Evolutionary conservation across 1,284 basidiomycete species (phyloP), one percentile per base, ranked within the genome.

Genomic region (Rhizoctonia solani): DNA sequence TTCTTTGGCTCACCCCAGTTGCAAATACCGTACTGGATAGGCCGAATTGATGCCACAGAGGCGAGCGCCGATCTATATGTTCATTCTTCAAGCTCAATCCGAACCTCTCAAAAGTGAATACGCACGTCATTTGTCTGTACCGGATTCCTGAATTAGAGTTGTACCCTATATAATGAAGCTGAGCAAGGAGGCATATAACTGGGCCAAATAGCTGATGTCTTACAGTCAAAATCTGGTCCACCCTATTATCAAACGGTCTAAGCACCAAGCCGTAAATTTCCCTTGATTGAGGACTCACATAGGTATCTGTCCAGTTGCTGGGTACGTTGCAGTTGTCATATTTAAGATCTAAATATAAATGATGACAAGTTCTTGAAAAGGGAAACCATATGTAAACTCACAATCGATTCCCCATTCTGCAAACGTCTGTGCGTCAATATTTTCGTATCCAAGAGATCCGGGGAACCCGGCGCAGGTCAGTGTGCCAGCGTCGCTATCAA

Each of bases 281-380:
- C n/a, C 14, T 50, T 8, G 23, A n/a, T 49, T 29, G 34, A 41
- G 66, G 8, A 53, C 79, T 70, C 65, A 81, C 81, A 13, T 70
- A 65, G 42, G 70, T 76, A 66, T 85, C 83, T 14, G 75, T 77
- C 83, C 83, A 85, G 70, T 85, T 83, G 4, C 67, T 69, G 9
- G 83, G 83, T 21, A 85, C 79, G 71, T 83, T 81, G 74, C 83
- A 85, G 69, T 85, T 85, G 69, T 85, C 83, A 71, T 85, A 85
- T 77, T 85, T 85, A 68, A 85, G 73, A 72, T 84, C 78, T 77
- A 50, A 39, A 49, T 49, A 41, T 61, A n/a, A 56, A 29, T 21
- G 32, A 11, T 4, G 4, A 21, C 25, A 25, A 42, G 25, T 2
- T 13, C 5, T 21, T 27, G 19, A 49, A 3, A 23, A 5, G 5